A percentile compares a stretch with the other conserved stretches of the same genome.
These are phyloP conservation scores for Ganoderma lucidum DNA, from an alignment of 1,284 basidiomycete genomes.

Conservation along the genomic window DNA sequence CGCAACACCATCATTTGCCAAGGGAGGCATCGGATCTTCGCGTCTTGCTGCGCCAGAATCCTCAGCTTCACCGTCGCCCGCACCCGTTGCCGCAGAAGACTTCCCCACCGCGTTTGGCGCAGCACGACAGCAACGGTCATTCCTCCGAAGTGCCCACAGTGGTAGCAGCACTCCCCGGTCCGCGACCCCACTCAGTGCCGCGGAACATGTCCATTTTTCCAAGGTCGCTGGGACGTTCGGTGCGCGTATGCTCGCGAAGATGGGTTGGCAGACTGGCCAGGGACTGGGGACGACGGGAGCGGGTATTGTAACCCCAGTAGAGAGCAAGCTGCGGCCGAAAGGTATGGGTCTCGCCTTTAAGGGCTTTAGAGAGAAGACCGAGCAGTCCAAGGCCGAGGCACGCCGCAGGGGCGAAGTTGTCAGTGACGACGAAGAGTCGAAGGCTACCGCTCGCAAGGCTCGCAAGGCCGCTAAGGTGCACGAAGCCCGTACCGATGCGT, in stretches of 20 bases:
- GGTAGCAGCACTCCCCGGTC: constrained; percentile 53
- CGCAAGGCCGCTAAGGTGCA: constrained; percentile 56
- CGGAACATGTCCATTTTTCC: constrained; percentile 82
- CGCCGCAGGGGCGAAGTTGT: constrained; percentile 75
- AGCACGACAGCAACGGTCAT: constrained; percentile 55
- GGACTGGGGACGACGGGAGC: constrained; percentile 84
- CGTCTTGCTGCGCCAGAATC: constrained; percentile 41
- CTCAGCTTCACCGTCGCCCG: constrained; percentile 42
- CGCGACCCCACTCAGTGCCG: constrained; percentile 61
- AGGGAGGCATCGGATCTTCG: constrained; percentile 56
- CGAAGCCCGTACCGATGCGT: constrained; percentile 71
- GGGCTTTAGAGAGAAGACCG: constrained; percentile 89
- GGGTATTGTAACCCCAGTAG: constrained; percentile 90
- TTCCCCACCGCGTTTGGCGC: constrained; percentile 57
- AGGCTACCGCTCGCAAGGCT: constrained; percentile 51
- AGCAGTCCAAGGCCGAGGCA: constrained; percentile 88
- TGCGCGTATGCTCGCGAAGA: constrained; percentile 89
- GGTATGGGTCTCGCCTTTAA: constrained; percentile 88
- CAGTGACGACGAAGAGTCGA: constrained; percentile 73
- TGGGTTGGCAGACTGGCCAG: constrained; percentile 90
- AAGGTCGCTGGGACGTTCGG: constrained; percentile 83
- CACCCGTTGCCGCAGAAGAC: constrained; percentile 37
- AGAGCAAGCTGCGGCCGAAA: constrained; percentile 84
- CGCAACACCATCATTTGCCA: constrained; percentile 42
- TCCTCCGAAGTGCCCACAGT: constrained; percentile 57